Percentiles rank a stretch among this genome's conserved stretches.
Evolutionary conservation across 495 filamentous ascomycete species (phyloP).

Genomic region (Cudoniella acicularis): DNA sequence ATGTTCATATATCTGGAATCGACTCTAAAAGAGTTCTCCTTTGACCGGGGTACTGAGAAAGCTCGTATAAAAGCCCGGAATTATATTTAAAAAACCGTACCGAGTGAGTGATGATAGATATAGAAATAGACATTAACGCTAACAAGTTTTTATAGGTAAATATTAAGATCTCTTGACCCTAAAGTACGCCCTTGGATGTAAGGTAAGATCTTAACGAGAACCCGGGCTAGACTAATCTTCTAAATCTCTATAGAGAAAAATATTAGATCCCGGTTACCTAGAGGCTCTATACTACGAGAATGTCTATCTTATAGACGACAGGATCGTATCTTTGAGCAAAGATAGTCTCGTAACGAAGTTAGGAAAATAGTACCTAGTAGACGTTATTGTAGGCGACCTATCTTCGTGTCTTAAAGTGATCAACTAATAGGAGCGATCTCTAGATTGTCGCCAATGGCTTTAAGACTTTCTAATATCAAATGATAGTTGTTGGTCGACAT

Average conservation of each 20-base stretch:
- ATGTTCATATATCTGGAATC: slow-evolving; percentile 2
- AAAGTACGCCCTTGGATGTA: slow-evolving; percentile 1
- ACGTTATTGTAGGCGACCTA: background rate
- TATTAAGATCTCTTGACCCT: slow-evolving; percentile 2
- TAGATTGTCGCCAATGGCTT: slow-evolving; percentile 1
- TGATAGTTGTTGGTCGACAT: background rate
- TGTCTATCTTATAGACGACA: background rate
- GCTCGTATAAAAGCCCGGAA: background rate
- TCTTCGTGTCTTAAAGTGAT: background rate
- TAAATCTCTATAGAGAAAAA: too few relatives aligned
- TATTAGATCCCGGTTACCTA: background rate
- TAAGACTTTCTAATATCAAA: background rate
- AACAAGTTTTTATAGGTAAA: too few relatives aligned
- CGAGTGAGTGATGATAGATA: too few relatives aligned
- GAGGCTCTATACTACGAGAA: background rate
- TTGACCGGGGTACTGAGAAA: background rate
- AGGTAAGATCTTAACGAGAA: too few relatives aligned
- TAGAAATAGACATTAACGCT: too few relatives aligned
- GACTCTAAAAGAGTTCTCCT: background rate
- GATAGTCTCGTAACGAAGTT: background rate
- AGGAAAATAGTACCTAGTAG: background rate
- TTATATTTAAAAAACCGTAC: background rate
- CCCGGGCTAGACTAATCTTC: too few relatives aligned
- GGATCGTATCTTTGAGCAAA: background rate
- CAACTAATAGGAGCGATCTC: background rate